Conservation (phyloP, 768 basidiomycete species). For the Cubamyces sp. region DNA sequence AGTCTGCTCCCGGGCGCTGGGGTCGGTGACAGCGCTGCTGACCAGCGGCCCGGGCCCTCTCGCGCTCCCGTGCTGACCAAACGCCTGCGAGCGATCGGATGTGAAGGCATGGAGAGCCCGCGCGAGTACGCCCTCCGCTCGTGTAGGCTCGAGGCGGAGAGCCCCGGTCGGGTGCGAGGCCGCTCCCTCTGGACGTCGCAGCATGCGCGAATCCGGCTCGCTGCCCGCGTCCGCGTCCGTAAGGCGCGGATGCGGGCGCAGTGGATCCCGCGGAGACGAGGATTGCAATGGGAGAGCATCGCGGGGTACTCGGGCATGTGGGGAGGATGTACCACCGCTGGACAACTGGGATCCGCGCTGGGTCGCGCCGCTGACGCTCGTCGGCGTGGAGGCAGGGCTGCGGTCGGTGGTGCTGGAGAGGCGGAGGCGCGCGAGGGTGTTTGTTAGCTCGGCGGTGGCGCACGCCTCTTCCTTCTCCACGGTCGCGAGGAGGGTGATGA, state of each 20-base stretch:
- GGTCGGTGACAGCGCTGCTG: not conserved
- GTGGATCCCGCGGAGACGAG: conserved; percentile 17
- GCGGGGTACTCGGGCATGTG: conserved; percentile 7
- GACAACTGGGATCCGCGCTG: not conserved
- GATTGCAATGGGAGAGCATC: not conserved
- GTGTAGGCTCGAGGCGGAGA: not conserved
- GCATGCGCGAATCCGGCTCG: not conserved
- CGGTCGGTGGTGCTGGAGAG: not conserved
- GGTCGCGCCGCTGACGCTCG: not conserved
- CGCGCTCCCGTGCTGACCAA: conserved; percentile 1
- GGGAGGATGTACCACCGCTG: not conserved
- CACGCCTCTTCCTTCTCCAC: conserved; percentile 22
- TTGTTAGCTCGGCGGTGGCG: conserved; percentile 20
- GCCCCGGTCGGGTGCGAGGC: conserved; percentile 5
- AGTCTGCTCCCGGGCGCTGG: not conserved
- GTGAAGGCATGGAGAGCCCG: not conserved
- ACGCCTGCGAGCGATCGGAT: conserved; percentile 1
- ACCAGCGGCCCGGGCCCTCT: not conserved
- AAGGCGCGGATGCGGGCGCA: not conserved
- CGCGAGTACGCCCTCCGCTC: not conserved
- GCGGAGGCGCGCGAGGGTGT: conserved; percentile 7
- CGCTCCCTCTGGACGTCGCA: not conserved
- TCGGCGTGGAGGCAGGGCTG: not conserved
- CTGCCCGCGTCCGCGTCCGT: not conserved
- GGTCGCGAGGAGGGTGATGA: conserved; percentile 20